Percentiles rank a stretch among this genome's conserved stretches.
phyloP scores from a whole-genome alignment of 177 flowering plant species.

The Vitis hybrid region DNA sequence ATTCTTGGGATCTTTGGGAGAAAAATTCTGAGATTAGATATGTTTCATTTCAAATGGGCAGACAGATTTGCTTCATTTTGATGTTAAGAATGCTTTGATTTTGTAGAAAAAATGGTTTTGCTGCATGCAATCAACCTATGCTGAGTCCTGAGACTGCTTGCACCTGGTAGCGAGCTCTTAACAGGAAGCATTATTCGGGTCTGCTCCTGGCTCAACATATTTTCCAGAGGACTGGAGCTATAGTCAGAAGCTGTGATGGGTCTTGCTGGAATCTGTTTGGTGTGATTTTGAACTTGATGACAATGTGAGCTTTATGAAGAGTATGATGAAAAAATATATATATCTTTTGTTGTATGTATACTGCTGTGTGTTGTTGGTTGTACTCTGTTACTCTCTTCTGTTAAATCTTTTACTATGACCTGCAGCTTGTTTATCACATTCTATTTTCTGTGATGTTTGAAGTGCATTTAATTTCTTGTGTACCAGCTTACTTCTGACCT shows the following conservation, averaged over 20 bases:
- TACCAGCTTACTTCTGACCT: no score
- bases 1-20: not conserved
- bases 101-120: constrained; percentile 94
- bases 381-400: not conserved
- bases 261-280: constrained; percentile 27
- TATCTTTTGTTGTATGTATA: constrained; percentile 2
- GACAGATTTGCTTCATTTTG: constrained; percentile 1
- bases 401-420: constrained; percentile 1
- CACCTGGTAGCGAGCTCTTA: constrained; percentile 3
- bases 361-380: not conserved
- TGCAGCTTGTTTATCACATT: not conserved
- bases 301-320: constrained; percentile 12
- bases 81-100: constrained; percentile 11
- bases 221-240: constrained; percentile 42
- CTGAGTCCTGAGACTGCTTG: constrained; percentile 48
- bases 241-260: constrained; percentile 35
- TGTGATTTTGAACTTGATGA: constrained; percentile 21
- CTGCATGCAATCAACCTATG: constrained; percentile 60
- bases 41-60: not conserved
- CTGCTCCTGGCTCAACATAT: constrained; percentile 10
- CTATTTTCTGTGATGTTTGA: no score
- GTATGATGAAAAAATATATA: not conserved
- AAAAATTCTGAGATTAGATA: not conserved
- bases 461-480: no score
- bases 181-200: constrained; percentile 16